Evolutionary conservation across 495 filamentous ascomycete species (phyloP).

Genomic region (Hyaloscypha hepaticicola): DNA sequence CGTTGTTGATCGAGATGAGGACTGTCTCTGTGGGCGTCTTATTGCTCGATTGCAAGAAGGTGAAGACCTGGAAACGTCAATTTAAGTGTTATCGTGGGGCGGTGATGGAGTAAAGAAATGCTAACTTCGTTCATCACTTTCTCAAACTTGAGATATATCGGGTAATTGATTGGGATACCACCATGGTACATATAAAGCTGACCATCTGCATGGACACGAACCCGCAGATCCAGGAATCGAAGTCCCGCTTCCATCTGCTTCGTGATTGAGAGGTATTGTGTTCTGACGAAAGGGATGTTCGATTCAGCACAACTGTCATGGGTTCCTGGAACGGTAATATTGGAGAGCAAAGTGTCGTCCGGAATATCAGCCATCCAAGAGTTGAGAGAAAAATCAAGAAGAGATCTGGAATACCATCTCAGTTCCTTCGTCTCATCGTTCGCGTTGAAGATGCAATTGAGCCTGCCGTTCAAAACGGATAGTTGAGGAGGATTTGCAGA

Average conservation of each 20-base stretch:
- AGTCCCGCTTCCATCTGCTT: constrained; percentile 24
- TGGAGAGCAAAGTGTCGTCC: constrained; percentile 17
- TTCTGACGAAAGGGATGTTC: constrained; percentile 20
- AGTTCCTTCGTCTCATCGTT: constrained; percentile 29
- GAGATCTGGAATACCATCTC: constrained; percentile 34
- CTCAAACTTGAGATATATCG: constrained; percentile 23
- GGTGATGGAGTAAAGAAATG: neutral
- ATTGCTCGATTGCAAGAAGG: constrained; percentile 17
- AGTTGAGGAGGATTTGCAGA: constrained; percentile 35
- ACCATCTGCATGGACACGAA: constrained; percentile 20
- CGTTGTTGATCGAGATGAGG: constrained; percentile 27
- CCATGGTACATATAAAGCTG: constrained; percentile 28
- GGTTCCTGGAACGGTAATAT: constrained; percentile 25
- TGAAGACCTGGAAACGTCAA: constrained; percentile 15
- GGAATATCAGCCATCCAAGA: constrained; percentile 25
- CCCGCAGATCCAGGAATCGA: constrained; percentile 22
- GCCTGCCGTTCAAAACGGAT: constrained; percentile 32
- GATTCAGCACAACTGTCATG: constrained; percentile 25
- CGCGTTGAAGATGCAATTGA: constrained; percentile 38
- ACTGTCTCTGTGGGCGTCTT: constrained; percentile 21
- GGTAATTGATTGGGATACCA: constrained; percentile 24
- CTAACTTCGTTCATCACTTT: constrained; percentile 20
- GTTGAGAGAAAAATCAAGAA: constrained; percentile 25
- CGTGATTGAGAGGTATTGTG: constrained; percentile 19
- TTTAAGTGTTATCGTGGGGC: neutral